Percentiles rank a stretch among this genome's conserved stretches.
Conservation (phyloP, 495 filamentous ascomycete genomes). For the Hyphodiscus hymeniophilus region DNA sequence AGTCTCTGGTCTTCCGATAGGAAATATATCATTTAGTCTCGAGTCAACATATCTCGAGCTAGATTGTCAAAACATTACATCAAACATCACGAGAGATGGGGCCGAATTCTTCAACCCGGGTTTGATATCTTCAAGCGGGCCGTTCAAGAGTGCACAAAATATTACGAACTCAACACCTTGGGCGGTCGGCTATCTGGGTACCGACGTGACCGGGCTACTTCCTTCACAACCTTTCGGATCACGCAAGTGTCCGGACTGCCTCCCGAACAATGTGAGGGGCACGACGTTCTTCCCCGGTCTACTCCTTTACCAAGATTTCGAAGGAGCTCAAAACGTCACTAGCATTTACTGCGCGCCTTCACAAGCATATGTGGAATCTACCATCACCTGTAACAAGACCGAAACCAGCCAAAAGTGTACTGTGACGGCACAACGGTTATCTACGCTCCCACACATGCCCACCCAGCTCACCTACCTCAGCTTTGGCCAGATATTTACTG, state of each 20-base stretch:
- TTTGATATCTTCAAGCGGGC: constrained; percentile 13
- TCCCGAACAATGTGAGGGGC: neutral
- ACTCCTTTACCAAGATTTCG: constrained; percentile 15
- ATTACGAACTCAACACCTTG: neutral
- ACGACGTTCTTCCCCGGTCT: constrained; percentile 8
- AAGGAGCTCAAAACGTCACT: constrained; percentile 7
- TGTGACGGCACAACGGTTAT: constrained; percentile 15
- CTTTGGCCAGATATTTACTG: constrained; percentile 6
- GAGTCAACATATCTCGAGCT: constrained; percentile 18
- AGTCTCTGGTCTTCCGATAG: constrained; percentile 1
- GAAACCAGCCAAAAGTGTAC: neutral
- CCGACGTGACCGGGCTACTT: constrained; percentile 1
- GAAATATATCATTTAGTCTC: constrained; percentile 15
- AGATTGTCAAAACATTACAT: constrained; percentile 8
- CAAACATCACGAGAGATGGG: neutral
- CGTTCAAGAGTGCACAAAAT: constrained; percentile 8
- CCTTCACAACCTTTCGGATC: neutral
- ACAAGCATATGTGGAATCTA: constrained; percentile 15
- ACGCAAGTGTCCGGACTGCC: constrained; percentile 12
- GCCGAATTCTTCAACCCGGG: neutral
- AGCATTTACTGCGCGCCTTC: constrained; percentile 12
- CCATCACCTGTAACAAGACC: constrained; percentile 5
- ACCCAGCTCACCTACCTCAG: constrained; percentile 10
- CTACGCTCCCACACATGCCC: constrained; percentile 10
- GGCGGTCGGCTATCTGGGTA: constrained; percentile 15